phyloP scores from a whole-genome alignment of 208 protist genomes.

The Crithidia sp. region DNA sequence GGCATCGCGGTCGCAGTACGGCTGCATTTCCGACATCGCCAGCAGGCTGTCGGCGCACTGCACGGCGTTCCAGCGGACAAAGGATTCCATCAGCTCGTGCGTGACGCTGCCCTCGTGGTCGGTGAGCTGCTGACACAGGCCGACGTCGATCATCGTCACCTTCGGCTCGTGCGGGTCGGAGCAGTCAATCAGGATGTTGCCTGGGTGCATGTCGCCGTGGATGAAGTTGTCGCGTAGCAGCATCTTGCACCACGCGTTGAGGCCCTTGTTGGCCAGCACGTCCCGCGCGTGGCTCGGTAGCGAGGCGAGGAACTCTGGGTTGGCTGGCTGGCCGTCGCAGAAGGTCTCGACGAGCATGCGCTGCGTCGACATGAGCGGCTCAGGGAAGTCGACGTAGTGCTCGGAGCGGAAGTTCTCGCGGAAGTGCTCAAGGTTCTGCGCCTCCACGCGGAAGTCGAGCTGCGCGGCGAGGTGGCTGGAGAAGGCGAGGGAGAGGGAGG shows the following conservation, averaged over 20 bases:
- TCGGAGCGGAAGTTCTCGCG: constrained; percentile 80
- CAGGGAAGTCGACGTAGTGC: constrained; percentile 84
- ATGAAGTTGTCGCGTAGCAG: constrained; percentile 92
- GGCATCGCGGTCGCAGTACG: constrained; percentile 54
- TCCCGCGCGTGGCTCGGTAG: constrained; percentile 79
- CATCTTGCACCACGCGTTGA: constrained; percentile 94
- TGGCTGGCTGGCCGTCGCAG: constrained; percentile 80
- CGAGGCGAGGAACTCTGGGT: constrained; percentile 78
- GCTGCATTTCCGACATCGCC: constrained; percentile 67
- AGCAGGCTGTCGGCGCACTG: constrained; percentile 70
- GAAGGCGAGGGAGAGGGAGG: constrained; percentile 70
- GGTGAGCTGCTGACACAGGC: constrained; percentile 87
- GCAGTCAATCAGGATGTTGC: constrained; percentile 91
- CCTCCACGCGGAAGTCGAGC: constrained; percentile 92
- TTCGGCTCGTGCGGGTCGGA: constrained; percentile 75
- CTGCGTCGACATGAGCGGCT: constrained; percentile 83
- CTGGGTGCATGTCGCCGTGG: constrained; percentile 93
- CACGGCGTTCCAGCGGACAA: constrained; percentile 85
- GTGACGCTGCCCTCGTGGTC: constrained; percentile 62
- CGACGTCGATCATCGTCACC: constrained; percentile 89
- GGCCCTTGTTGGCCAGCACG: constrained; percentile 82
- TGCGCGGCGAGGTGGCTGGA: constrained; percentile 86
- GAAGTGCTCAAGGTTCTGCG: constrained; percentile 84
- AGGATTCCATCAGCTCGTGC: constrained; percentile 83
- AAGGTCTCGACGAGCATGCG: constrained; percentile 90